Percentiles rank a stretch among this genome's conserved stretches.
These are phyloP conservation scores for Curvularia eragrostidis DNA, from an alignment of 2,329 filamentous ascomycete genomes.

Conservation along the genomic window DNA sequence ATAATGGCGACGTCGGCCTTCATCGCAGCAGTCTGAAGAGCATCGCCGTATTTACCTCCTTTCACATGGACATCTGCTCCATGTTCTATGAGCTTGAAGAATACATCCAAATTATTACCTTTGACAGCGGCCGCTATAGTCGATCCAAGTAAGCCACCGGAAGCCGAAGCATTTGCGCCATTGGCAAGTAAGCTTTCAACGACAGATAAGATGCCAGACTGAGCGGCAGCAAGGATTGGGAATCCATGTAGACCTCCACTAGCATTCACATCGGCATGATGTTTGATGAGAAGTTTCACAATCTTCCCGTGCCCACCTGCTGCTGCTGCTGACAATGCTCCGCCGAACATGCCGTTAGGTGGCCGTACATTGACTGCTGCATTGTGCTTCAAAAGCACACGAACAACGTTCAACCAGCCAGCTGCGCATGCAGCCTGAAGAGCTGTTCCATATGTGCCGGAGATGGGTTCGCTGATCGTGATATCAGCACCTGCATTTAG, in stretches of 20 bases:
- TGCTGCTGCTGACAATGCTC: constrained; percentile 22
- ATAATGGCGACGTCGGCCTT: constrained; percentile 25
- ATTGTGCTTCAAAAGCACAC: constrained; percentile 22
- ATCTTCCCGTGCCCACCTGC: constrained; percentile 14
- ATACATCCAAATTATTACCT: constrained; percentile 19
- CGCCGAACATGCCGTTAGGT: constrained; percentile 24
- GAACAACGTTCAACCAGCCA: constrained; percentile 22
- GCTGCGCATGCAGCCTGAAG: constrained; percentile 30
- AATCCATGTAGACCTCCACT: constrained; percentile 24
- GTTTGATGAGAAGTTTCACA: constrained; percentile 21
- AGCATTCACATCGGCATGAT: constrained; percentile 27
- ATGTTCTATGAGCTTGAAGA: constrained; percentile 31
- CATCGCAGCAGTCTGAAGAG: constrained; percentile 25
- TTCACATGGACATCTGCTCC: constrained; percentile 28
- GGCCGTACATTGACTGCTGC: constrained; percentile 26
- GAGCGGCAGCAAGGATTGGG: constrained; percentile 29
- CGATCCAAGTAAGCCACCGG: constrained; percentile 18
- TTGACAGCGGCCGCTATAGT: constrained; percentile 28
- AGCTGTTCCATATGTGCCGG: constrained; percentile 29
- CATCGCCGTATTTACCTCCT: constrained; percentile 29
- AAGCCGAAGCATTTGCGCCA: constrained; percentile 19
- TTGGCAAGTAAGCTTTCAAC: constrained; percentile 24
- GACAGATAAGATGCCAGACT: constrained; percentile 11
- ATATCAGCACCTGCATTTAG: constrained; percentile 25
- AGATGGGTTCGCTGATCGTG: constrained; percentile 14